Conservation (phyloP, 2,329 filamentous ascomycete species). For the Leptodontidium sp. region DNA sequence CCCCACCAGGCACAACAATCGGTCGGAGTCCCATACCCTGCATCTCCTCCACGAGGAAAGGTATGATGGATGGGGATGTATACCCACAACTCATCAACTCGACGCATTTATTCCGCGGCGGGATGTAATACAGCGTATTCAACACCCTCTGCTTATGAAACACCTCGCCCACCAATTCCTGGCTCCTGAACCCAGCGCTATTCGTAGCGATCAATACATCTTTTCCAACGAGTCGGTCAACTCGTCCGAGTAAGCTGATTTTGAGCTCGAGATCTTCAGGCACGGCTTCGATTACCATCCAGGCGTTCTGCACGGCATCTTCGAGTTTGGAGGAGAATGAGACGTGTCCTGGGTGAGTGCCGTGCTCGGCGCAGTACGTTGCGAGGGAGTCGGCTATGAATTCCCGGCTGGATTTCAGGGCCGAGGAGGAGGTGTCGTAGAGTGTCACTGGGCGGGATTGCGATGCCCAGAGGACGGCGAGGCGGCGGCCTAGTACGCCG, state of each 20-base stretch:
- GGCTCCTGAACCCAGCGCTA: constrained; percentile 54
- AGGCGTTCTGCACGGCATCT: constrained; percentile 41
- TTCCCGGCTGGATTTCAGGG: constrained; percentile 49
- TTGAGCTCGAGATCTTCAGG: constrained; percentile 54
- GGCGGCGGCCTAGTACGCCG: constrained; percentile 54
- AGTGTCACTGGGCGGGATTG: constrained; percentile 54
- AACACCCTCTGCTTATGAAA: constrained; percentile 49
- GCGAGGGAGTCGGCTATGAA: constrained; percentile 51
- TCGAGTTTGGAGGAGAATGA: constrained; percentile 36
- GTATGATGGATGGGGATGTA: constrained; percentile 46
- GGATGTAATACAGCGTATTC: constrained; percentile 54
- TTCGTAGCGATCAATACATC: constrained; percentile 55
- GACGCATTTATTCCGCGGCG: constrained; percentile 39
- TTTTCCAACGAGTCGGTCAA: constrained; percentile 49
- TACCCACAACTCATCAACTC: constrained; percentile 50
- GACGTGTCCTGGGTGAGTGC: constrained; percentile 29
- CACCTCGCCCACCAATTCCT: constrained; percentile 51
- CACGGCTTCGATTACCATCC: constrained; percentile 51
- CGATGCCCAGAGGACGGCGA: constrained; percentile 52
- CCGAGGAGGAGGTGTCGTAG: constrained; percentile 51
- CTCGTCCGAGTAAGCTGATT: constrained; percentile 48
- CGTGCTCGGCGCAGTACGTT: constrained; percentile 24
- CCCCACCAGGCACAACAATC: constrained; percentile 47
- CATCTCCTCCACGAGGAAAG: constrained; percentile 44
- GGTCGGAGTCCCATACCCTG: constrained; percentile 48